Base-by-base conservation (phyloP, 345 rosid genomes). In the Eutrema heterophyllum region DNA sequence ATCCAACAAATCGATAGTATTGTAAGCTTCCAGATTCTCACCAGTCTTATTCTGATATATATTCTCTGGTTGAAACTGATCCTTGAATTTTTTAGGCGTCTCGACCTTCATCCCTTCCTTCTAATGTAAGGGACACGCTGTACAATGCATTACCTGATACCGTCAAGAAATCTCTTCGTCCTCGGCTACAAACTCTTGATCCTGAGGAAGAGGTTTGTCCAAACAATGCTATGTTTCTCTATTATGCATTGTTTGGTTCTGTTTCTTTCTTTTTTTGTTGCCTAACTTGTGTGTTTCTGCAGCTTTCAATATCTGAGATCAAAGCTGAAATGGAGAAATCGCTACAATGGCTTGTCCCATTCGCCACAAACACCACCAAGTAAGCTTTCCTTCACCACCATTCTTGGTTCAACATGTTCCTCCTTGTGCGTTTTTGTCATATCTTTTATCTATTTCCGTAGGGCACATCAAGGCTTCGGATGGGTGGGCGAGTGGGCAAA, bases 401-500 rank as follows among this genome's bases (percentile, higher is more conserved):
- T 24, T 64, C 21, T 56, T 48, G 40, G 4, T 56, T 70, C 54
- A 30, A 9, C 33, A 58, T 51, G 57, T 50, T 58, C 43, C 48
- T 50, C 54, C 16, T 43, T 66, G 50, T 73, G 18, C 46, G 68
- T 7, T 46, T 64, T 81, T 68, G 30, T 72, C 62, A 54, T 41
- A 5, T n/a, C 44, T 30, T 40, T 53, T 21, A 44, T 58, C 13
- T 38, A 40, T 67, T 43, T 65, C 8, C 56, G 60, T 84, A 95
- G 99, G 79, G 91, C 90, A 27, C 93, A 88, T 80, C 97, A 95
- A 80, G 92, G 95, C 39, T 92, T 95, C 10, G 99, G 99, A 41
- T 86, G 97, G 97, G 93, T 95, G 7, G 99, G 99, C 78, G 99
- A 95, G 79, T 95, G 99, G 99, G 99, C 97, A 32, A 95, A 83